A percentile compares a stretch with the other conserved stretches of the same genome.
phyloP scores from a whole-genome alignment of 805 yeast genomes.

The Candida golubevii region DNA sequence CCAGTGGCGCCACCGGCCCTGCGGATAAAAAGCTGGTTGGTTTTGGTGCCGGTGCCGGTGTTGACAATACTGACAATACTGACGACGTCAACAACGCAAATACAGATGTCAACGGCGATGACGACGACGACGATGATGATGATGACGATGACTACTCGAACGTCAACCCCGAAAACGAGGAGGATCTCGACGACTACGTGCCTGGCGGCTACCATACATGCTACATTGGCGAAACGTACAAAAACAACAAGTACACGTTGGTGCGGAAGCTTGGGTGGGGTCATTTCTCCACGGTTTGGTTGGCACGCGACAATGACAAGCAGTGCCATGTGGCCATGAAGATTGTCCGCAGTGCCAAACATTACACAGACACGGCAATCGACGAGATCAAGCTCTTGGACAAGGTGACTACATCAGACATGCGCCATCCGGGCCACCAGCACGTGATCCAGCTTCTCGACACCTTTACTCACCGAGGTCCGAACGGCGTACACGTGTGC shows the following conservation, averaged over 20 bases:
- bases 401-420: slow-evolving; percentile 53
- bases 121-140: slow-evolving; percentile 18
- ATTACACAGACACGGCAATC: slow-evolving; percentile 58
- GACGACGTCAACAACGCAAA: neutral
- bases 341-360: slow-evolving; percentile 51
- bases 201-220: slow-evolving; percentile 67
- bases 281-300: slow-evolving; percentile 70
- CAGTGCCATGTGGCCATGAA: slow-evolving; percentile 64
- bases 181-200: slow-evolving; percentile 48
- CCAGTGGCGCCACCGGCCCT: too few species aligned
- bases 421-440: slow-evolving; percentile 38
- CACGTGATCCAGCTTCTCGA: slow-evolving; percentile 53
- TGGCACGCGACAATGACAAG: slow-evolving; percentile 48
- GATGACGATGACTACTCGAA: slow-evolving; percentile 20
- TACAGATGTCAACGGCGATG: neutral
- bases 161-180: slow-evolving; percentile 38
- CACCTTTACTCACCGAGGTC: slow-evolving; percentile 53
- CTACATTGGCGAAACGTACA: slow-evolving; percentile 50
- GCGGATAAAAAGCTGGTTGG: too few species aligned
- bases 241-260: slow-evolving; percentile 33
- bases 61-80: neutral
- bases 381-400: slow-evolving; percentile 68
- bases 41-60: too few species aligned
- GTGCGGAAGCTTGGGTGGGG: slow-evolving; percentile 68
- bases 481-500: slow-evolving; percentile 60